Conservation (phyloP, 768 basidiomycete genomes). For the Chlorophyllum brunneum region DNA sequence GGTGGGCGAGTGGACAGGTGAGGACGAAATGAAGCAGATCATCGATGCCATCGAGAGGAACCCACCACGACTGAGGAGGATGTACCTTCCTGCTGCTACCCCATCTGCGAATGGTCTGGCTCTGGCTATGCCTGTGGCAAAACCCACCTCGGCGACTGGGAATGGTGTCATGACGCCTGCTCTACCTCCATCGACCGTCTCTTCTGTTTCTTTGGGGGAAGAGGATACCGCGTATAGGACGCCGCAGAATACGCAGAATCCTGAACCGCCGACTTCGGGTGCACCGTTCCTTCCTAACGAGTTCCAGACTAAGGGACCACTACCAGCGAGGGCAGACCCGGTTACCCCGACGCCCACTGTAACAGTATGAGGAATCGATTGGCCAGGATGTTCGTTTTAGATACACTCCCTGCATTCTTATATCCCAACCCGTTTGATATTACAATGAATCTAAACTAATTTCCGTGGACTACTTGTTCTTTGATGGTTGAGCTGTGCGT, state of each 20-base stretch:
- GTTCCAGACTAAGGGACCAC: slow-evolving; percentile 27
- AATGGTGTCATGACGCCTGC: slow-evolving; percentile 1
- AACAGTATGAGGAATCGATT: neutral
- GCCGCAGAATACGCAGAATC: slow-evolving; percentile 51
- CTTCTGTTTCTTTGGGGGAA: neutral
- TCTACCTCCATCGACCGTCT: neutral
- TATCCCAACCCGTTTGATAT: too few species aligned
- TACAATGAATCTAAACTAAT: neutral
- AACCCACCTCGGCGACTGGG: slow-evolving; percentile 21
- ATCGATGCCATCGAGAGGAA: slow-evolving; percentile 47
- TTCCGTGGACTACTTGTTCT: too few species aligned
- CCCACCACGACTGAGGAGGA: slow-evolving; percentile 32
- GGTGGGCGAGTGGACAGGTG: slow-evolving; percentile 55
- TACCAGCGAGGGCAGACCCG: slow-evolving; percentile 39
- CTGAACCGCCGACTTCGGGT: slow-evolving; percentile 49
- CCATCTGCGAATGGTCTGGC: slow-evolving; percentile 13
- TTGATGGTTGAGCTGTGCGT: neutral
- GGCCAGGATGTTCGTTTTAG: too few species aligned
- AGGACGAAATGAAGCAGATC: slow-evolving; percentile 57
- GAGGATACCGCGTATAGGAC: slow-evolving; percentile 27
- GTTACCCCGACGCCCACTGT: slow-evolving; percentile 37
- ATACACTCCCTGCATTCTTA: too few species aligned
- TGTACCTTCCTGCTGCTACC: slow-evolving; percentile 23
- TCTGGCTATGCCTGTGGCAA: slow-evolving; percentile 15
- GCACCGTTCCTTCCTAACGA: slow-evolving; percentile 49